phyloP scores from a whole-genome alignment of 2,329 filamentous ascomycete species.

The Akanthomyces dipterigenus region DNA sequence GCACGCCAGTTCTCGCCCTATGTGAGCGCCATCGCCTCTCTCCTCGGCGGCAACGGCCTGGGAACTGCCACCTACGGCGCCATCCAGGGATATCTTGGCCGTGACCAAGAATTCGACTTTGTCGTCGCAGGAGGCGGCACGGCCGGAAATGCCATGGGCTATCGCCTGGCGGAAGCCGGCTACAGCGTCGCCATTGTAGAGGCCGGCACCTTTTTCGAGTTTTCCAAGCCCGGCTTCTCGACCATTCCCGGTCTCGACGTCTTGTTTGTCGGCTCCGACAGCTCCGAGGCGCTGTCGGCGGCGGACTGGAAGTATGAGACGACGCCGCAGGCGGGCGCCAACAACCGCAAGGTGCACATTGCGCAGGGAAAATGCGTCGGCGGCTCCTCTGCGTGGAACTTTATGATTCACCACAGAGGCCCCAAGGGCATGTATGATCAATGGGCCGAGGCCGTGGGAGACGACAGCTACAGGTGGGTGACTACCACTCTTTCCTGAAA shows the following conservation, averaged over 20 bases:
- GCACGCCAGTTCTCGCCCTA: background rate
- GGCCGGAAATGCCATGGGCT: constrained; percentile 23
- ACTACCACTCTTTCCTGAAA: too few relatives aligned
- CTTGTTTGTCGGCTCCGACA: constrained; percentile 16
- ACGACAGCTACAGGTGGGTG: constrained; percentile 23
- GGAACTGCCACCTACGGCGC: background rate
- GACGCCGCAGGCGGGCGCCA: constrained; percentile 17
- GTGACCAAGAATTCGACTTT: constrained; percentile 14
- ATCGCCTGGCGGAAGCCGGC: constrained; percentile 19
- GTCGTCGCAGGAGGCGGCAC: constrained; percentile 26
- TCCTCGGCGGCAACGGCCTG: background rate
- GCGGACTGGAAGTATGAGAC: constrained; percentile 26
- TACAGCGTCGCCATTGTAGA: constrained; percentile 23
- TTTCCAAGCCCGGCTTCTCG: constrained; percentile 22
- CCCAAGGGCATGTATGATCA: constrained; percentile 23
- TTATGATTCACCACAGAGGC: constrained; percentile 27
- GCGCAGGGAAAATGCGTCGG: constrained; percentile 31
- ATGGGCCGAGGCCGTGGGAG: constrained; percentile 23
- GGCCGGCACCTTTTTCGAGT: constrained; percentile 26
- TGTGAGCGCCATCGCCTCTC: background rate
- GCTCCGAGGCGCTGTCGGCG: constrained; percentile 16
- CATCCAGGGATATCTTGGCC: background rate
- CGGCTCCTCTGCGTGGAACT: constrained; percentile 31
- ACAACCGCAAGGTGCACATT: constrained; percentile 27
- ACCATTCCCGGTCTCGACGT: constrained; percentile 20